Evolutionary conservation across 2,329 filamentous ascomycete genomes (phyloP).

Genomic region (Aspergillus glaucus): DNA sequence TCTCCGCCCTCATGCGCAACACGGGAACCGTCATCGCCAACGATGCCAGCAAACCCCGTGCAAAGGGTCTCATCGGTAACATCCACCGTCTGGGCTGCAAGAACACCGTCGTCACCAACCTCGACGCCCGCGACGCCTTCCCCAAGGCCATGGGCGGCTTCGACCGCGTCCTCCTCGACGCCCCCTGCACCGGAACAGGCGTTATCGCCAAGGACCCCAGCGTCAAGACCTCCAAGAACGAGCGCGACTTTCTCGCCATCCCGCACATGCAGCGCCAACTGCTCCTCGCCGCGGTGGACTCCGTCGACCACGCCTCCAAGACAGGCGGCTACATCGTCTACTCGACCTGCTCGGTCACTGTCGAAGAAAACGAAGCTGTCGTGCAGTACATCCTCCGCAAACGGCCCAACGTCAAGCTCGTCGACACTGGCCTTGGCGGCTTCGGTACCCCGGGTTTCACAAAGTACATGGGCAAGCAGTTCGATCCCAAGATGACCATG

Average conservation of each 20-base stretch:
- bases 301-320: conserved; percentile 82
- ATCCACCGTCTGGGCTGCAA: conserved; percentile 89
- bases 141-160: conserved; percentile 93
- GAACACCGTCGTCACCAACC: conserved; percentile 92
- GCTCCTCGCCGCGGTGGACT: conserved; percentile 87
- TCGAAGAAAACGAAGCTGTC: conserved; percentile 90
- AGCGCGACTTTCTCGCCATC: conserved; percentile 86
- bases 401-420: conserved; percentile 86
- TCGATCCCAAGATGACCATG: conserved; percentile 76
- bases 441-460: conserved; percentile 94
- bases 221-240: conserved; percentile 97
- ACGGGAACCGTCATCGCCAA: conserved; percentile 94
- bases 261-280: conserved; percentile 95
- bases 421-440: conserved; percentile 73
- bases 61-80: conserved; percentile 97
- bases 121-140: conserved; percentile 82
- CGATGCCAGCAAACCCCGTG: conserved; percentile 86
- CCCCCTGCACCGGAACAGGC: conserved; percentile 91
- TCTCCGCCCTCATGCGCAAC: conserved; percentile 96
- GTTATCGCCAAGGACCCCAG: conserved; percentile 96
- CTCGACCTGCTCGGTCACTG: conserved; percentile 89
- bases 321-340: conserved; percentile 95
- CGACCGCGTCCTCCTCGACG: conserved; percentile 87
- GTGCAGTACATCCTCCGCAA: conserved; percentile 90
- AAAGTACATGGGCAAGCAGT: conserved; percentile 82